A percentile compares a stretch with the other conserved stretches of the same genome.
Evolutionary conservation across 1,139 yeast species (phyloP).

Genomic region (Suhomyces atakaporum): DNA sequence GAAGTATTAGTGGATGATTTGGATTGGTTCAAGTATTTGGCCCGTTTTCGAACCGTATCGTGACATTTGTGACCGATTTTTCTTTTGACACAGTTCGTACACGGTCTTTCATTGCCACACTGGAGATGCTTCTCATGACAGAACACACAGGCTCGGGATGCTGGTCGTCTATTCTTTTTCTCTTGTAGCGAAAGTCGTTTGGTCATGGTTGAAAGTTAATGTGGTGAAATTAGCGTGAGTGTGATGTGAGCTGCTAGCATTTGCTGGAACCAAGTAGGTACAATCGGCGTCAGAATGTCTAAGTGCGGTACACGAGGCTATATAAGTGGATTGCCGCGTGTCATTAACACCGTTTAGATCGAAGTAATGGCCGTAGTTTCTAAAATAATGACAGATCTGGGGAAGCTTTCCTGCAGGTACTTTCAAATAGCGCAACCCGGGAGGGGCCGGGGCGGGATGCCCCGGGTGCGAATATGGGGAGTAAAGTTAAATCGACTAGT

Average conservation of each 20-base stretch:
- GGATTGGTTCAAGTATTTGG: conserved; percentile 35
- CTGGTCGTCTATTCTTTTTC: conserved; percentile 58
- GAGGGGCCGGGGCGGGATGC: conserved; percentile 1
- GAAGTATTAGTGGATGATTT: conserved; percentile 6
- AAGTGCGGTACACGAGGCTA: background rate
- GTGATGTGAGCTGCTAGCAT: background rate
- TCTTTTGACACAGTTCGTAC: conserved; percentile 67
- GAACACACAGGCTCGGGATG: conserved; percentile 66
- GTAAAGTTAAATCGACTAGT: no score
- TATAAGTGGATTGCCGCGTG: background rate
- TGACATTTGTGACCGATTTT: conserved; percentile 55
- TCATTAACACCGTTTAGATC: background rate
- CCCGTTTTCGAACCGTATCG: conserved; percentile 62
- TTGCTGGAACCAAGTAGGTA: background rate
- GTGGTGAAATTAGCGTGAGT: no score
- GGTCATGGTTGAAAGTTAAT: no score
- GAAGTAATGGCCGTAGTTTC: background rate
- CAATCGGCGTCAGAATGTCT: no score
- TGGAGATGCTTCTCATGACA: conserved; percentile 74
- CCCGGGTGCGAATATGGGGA: background rate
- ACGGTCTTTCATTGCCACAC: conserved; percentile 62
- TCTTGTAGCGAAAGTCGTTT: conserved; percentile 56
- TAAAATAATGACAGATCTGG: conserved; percentile 7
- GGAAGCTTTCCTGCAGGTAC: conserved; percentile 9
- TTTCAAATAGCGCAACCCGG: conserved; percentile 2